Percentiles rank a stretch among this genome's conserved stretches.
These are phyloP conservation scores for Aspergillus cejpii DNA, from an alignment of 2,329 filamentous ascomycete genomes.

Conservation along the genomic window DNA sequence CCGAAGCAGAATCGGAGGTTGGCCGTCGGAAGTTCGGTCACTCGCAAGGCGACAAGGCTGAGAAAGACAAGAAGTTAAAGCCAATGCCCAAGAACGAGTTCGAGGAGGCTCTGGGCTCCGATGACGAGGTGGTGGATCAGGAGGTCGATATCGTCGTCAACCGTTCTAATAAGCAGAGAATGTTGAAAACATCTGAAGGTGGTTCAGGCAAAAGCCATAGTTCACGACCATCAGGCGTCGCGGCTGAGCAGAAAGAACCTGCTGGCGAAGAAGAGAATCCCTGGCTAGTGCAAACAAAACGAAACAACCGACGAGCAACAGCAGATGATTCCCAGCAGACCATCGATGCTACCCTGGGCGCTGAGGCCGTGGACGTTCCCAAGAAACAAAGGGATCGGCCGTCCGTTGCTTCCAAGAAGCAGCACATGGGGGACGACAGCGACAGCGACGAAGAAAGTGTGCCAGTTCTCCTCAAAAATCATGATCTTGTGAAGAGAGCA, in stretches of 20 bases:
- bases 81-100: slow-evolving; percentile 49
- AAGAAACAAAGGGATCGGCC: slow-evolving; percentile 22
- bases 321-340: slow-evolving; percentile 25
- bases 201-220: slow-evolving; percentile 16
- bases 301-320: slow-evolving; percentile 28
- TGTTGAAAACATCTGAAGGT: slow-evolving; percentile 11
- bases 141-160: slow-evolving; percentile 35
- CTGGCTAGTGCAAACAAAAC: slow-evolving; percentile 33
- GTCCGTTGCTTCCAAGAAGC: slow-evolving; percentile 12
- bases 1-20: slow-evolving; percentile 48
- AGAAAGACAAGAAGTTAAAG: slow-evolving; percentile 25
- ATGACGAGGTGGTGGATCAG: slow-evolving; percentile 35
- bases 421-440: slow-evolving; percentile 40
- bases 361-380: slow-evolving; percentile 12
- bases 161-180: slow-evolving; percentile 17
- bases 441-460: slow-evolving; percentile 40
- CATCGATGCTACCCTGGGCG: slow-evolving; percentile 29
- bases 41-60: slow-evolving; percentile 26
- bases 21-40: slow-evolving; percentile 53
- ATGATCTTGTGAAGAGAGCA: slow-evolving; percentile 67
- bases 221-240: slow-evolving; percentile 10
- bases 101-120: slow-evolving; percentile 53
- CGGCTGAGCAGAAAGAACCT: slow-evolving; percentile 15
- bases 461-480: slow-evolving; percentile 44
- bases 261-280: slow-evolving; percentile 31